Evolutionary conservation across 495 filamentous ascomycete species (phyloP).

Genomic region (Penicillium macrosclerotiorum): DNA sequence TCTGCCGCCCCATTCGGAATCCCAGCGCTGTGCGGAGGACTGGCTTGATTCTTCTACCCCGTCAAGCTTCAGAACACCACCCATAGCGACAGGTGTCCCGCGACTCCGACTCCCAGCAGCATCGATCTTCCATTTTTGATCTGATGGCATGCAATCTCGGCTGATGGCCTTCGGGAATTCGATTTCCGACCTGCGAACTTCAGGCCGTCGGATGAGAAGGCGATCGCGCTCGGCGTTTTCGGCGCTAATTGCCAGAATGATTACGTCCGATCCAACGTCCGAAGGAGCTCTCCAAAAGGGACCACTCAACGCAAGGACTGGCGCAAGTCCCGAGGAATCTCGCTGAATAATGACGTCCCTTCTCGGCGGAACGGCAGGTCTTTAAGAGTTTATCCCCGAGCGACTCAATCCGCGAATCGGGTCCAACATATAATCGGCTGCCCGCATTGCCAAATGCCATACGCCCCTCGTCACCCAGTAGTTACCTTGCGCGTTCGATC

Average conservation of each 20-base stretch:
- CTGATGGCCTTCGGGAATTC: too few relatives aligned
- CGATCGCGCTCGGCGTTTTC: conserved; percentile 1
- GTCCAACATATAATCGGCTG: neutral
- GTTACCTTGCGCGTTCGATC: neutral
- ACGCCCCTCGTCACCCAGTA: neutral
- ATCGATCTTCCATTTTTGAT: too few relatives aligned
- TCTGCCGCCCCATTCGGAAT: too few relatives aligned
- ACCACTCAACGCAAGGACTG: neutral
- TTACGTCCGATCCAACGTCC: conserved; percentile 1
- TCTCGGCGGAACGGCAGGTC: neutral
- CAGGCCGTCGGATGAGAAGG: neutral
- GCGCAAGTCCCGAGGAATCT: too few relatives aligned
- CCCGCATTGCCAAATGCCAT: neutral
- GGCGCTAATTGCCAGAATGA: conserved; percentile 6
- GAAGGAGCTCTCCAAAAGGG: neutral
- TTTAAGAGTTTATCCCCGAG: conserved; percentile 10
- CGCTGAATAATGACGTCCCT: neutral
- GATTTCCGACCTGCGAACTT: too few relatives aligned
- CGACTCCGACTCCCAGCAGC: too few relatives aligned
- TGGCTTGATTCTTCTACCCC: too few relatives aligned
- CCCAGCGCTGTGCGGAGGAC: too few relatives aligned
- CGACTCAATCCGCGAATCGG: neutral
- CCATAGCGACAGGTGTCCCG: too few relatives aligned
- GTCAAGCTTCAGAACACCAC: too few relatives aligned
- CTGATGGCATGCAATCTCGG: too few relatives aligned